Evolutionary conservation across 2,329 filamentous ascomycete genomes (phyloP).

Genomic region (Paracoccidioides lutzii): DNA sequence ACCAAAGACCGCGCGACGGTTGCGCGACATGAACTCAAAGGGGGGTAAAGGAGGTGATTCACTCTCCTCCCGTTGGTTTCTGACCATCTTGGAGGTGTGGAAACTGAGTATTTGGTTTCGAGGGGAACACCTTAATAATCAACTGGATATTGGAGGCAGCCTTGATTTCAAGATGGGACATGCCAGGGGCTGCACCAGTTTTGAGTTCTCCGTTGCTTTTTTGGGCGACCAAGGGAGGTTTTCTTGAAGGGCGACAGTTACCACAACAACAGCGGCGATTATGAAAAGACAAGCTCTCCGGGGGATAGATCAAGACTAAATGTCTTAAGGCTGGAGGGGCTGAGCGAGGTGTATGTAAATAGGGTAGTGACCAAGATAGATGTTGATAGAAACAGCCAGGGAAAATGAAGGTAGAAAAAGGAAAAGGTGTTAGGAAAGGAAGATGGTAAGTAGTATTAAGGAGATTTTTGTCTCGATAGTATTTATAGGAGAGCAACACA

Average conservation of each 20-base stretch:
- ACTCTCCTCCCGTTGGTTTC: not conserved
- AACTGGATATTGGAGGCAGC: no score
- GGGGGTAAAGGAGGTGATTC: not conserved
- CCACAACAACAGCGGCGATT: not conserved
- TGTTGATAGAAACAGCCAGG: not conserved
- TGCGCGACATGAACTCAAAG: constrained; percentile 1
- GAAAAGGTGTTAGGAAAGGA: not conserved
- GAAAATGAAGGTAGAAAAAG: not conserved
- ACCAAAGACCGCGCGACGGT: not conserved
- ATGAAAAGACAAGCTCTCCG: not conserved
- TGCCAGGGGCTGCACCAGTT: not conserved
- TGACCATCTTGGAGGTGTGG: not conserved
- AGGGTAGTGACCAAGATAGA: not conserved
- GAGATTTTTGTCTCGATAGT: not conserved
- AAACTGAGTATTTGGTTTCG: not conserved
- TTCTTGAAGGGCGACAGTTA: not conserved
- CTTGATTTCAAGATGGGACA: not conserved
- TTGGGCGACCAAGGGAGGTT: not conserved
- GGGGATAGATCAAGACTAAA: no score
- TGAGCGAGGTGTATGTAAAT: not conserved
- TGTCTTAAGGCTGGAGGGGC: no score
- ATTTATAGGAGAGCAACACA: not conserved
- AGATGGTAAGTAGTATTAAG: not conserved
- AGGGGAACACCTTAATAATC: not conserved
- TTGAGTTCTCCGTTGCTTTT: not conserved